A percentile compares a stretch with the other conserved stretches of the same genome.
phyloP scores from a whole-genome alignment of 1,139 yeast genomes.

The Saccharomyces hybrid region DNA sequence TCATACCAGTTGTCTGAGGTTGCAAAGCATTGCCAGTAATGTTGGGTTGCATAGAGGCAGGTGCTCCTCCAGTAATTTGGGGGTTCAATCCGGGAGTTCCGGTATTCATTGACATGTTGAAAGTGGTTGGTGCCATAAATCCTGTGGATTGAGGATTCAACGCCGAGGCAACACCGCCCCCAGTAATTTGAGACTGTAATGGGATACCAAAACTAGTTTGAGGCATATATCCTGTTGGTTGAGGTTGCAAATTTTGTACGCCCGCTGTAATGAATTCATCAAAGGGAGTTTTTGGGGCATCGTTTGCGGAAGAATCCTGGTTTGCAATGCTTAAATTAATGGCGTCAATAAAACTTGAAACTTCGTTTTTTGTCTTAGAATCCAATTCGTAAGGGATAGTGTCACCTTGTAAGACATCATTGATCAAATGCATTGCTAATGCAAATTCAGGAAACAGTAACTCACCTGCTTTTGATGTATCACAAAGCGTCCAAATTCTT shows the following conservation, averaged over 20 bases:
- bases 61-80: slow-evolving; percentile 14
- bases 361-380: slow-evolving; percentile 70
- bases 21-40: slow-evolving; percentile 31
- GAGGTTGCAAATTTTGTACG: slow-evolving; percentile 26
- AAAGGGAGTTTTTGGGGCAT: slow-evolving; percentile 26
- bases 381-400: slow-evolving; percentile 68
- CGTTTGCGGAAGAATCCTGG: slow-evolving; percentile 33
- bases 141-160: slow-evolving; percentile 9
- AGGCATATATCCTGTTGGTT: slow-evolving; percentile 33
- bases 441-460: slow-evolving; percentile 93
- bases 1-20: slow-evolving; percentile 28
- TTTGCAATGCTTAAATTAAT: slow-evolving; percentile 76
- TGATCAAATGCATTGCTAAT: slow-evolving; percentile 81
- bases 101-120: slow-evolving; percentile 2
- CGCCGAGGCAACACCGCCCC: slow-evolving; percentile 31
- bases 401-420: slow-evolving; percentile 68
- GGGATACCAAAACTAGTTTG: slow-evolving; percentile 25
- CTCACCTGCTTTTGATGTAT: slow-evolving; percentile 77
- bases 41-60: slow-evolving; percentile 25
- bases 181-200: slow-evolving; percentile 20
- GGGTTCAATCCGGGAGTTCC: slow-evolving; percentile 20
- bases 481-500: slow-evolving; percentile 85
- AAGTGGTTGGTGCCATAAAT: slow-evolving; percentile 2
- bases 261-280: slow-evolving; percentile 27
- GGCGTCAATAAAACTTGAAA: slow-evolving; percentile 77